Base-by-base conservation (phyloP, 1,284 basidiomycete species). In the Taiwanofungus camphoratus region DNA sequence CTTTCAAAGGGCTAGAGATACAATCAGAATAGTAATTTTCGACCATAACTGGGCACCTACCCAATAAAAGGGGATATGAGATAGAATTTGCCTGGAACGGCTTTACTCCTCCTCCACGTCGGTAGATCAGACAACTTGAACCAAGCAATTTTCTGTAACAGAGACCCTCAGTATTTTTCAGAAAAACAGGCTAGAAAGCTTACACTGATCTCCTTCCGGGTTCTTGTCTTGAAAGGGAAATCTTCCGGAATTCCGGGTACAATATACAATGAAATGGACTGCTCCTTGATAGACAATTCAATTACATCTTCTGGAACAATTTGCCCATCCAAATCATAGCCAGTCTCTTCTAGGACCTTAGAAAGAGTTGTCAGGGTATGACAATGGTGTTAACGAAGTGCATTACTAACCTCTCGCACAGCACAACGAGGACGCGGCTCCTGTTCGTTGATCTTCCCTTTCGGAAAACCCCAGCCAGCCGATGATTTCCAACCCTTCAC, bases 401-500 rank as follows among this genome's bases (percentile, higher is more conserved):
- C 16, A 33, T 21, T 23, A 58, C 74, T 47, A 51, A 94, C 93
- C 73, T 98, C 94, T 60, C 94, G 80, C 46, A 90, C 75, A 5
- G 94, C 94, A 65, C 94, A 96, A 53, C 76, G 76, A 51, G 81
- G 73, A 52, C 86, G 76, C 32, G 84, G 79, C 66, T 98, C 93
- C 49, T 87, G 78, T 62, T 95, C 86, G 58, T 99, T 99, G 65
- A 99, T 99, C 70, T 99, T 99, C 40, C 96, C 96, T 62, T 96
- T 92, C 1, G 96, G 96, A 64, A 99, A 99, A 21, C 92, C 90
- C 96, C 96, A 99, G 4, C 92, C 90, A 4, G 95, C 88, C 19
- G 86, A 91, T 18, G 90, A 82, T 66, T 97, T 97, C 92, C 92
- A 99, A 4, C 96, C 96, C 63, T 97, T 95, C 39, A 99, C 93